Conservation (phyloP, 495 filamentous ascomycete species). For the Sabuloglossum arenarium region DNA sequence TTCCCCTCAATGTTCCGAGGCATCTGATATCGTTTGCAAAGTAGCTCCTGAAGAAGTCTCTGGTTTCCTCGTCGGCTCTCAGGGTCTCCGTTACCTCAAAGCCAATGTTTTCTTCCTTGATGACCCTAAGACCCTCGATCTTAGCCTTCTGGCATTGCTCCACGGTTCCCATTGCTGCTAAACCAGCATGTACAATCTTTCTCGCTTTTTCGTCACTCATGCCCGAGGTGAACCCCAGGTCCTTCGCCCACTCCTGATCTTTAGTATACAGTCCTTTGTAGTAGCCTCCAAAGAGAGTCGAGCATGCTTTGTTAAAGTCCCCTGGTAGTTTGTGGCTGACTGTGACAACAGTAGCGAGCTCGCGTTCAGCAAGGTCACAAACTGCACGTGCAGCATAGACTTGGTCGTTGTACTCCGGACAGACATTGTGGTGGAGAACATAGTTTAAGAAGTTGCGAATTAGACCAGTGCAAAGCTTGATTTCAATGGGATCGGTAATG, state of each 20-base stretch:
- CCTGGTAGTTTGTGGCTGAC: slow-evolving; percentile 38
- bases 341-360: slow-evolving; percentile 36
- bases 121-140: slow-evolving; percentile 12
- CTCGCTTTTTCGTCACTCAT: slow-evolving; percentile 13
- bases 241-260: slow-evolving; percentile 18
- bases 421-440: slow-evolving; percentile 62
- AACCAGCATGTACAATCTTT: slow-evolving; percentile 19
- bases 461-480: slow-evolving; percentile 34
- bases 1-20: slow-evolving; percentile 23
- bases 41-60: slow-evolving; percentile 22
- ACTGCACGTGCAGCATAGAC: slow-evolving; percentile 42
- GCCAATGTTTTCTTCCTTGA: slow-evolving; percentile 24
- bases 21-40: slow-evolving; percentile 5
- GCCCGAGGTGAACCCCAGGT: slow-evolving; percentile 9
- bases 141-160: background rate
- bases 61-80: slow-evolving; percentile 18
- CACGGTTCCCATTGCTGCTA: slow-evolving; percentile 17
- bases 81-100: slow-evolving; percentile 35
- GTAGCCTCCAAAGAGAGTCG: slow-evolving; percentile 34
- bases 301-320: slow-evolving; percentile 48
- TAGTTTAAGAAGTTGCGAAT: slow-evolving; percentile 82
- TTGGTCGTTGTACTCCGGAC: slow-evolving; percentile 51
- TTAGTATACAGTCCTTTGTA: slow-evolving; percentile 18
- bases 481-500: slow-evolving; percentile 22
- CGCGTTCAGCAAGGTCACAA: slow-evolving; percentile 45